phyloP scores from a whole-genome alignment of 2,329 filamentous ascomycete species.

The Stemphylium lycopersici region DNA sequence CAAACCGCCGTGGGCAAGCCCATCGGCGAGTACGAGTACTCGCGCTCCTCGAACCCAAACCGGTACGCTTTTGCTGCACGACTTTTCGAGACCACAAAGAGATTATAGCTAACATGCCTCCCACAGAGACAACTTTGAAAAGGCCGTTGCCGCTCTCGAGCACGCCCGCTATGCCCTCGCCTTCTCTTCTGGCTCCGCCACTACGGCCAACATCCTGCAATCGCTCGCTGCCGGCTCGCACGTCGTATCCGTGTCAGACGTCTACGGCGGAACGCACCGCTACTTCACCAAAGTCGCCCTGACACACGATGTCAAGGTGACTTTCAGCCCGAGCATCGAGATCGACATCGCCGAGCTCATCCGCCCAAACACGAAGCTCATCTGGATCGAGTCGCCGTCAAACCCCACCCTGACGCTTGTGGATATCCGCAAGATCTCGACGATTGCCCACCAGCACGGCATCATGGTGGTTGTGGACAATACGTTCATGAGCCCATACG shows the following conservation, averaged over 20 bases:
- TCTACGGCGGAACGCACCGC: constrained; percentile 96
- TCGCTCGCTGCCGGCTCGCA: constrained; percentile 89
- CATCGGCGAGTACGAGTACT: constrained; percentile 90
- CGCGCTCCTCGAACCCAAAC: constrained; percentile 91
- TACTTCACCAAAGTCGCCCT: constrained; percentile 99
- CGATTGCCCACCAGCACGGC: constrained; percentile 82
- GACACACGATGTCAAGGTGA: constrained; percentile 91
- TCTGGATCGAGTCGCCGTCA: constrained; percentile 96
- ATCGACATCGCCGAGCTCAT: constrained; percentile 85
- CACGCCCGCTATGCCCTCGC: constrained; percentile 91
- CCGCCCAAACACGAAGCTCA: constrained; percentile 83
- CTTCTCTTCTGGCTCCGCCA: constrained; percentile 91
- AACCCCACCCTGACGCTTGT: constrained; percentile 94
- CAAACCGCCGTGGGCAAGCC: constrained; percentile 87
- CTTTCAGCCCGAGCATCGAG: constrained; percentile 92
- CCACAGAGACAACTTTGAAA: constrained; percentile 83
- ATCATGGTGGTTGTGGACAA: constrained; percentile 99
- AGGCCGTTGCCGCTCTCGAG: constrained; percentile 88
- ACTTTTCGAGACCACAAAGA: not conserved
- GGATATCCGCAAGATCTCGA: constrained; percentile 86
- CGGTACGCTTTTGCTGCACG: constrained; percentile 50
- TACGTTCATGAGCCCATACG: constrained; percentile 94
- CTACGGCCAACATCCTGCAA: constrained; percentile 91
- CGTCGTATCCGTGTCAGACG: constrained; percentile 94
- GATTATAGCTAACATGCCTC: constrained; percentile 14